These are phyloP conservation scores for Linnemannia zychae DNA, from an alignment of 192 early-diverging fungal genomes.

Conservation along the genomic window DNA sequence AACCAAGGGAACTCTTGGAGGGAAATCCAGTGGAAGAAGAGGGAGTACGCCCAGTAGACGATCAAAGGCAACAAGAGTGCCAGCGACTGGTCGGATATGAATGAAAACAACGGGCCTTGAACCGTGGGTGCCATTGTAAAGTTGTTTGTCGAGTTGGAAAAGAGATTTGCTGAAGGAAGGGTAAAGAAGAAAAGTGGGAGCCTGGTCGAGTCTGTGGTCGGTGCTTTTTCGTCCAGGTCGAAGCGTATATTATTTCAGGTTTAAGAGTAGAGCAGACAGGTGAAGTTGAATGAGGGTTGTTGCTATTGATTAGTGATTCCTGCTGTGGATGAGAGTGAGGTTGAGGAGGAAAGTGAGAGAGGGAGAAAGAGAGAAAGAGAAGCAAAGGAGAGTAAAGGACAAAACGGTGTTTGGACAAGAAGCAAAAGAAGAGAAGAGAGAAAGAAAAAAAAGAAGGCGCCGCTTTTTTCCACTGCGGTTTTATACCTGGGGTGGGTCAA, in stretches of 20 bases:
- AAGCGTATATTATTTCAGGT: constrained; percentile 10
- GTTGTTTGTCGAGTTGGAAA: neutral
- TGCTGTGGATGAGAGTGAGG: neutral
- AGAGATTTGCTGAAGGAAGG: neutral
- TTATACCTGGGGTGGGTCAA: neutral
- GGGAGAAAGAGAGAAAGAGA: neutral
- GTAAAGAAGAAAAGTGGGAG: neutral
- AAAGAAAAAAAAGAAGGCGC: neutral
- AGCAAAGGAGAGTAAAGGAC: neutral
- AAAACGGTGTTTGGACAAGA: neutral
- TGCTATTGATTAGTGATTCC: neutral
- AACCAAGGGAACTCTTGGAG: constrained; percentile 68
- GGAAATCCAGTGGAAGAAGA: constrained; percentile 75
- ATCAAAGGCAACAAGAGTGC: constrained; percentile 69
- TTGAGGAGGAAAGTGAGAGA: neutral
- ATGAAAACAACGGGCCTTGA: constrained; percentile 53
- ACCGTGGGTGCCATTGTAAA: constrained; percentile 49
- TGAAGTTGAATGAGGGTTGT: neutral
- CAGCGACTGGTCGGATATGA: constrained; percentile 65
- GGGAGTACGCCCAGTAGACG: constrained; percentile 79
- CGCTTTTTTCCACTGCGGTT: neutral
- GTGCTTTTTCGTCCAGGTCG: constrained; percentile 1
- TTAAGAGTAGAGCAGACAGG: neutral
- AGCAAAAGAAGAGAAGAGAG: neutral
- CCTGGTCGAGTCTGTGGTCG: constrained; percentile 12